A percentile compares a stretch with the other conserved stretches of the same genome.
Conservation (phyloP, 352 stramenopile genomes). For the Halophytophthora batemanensis region DNA sequence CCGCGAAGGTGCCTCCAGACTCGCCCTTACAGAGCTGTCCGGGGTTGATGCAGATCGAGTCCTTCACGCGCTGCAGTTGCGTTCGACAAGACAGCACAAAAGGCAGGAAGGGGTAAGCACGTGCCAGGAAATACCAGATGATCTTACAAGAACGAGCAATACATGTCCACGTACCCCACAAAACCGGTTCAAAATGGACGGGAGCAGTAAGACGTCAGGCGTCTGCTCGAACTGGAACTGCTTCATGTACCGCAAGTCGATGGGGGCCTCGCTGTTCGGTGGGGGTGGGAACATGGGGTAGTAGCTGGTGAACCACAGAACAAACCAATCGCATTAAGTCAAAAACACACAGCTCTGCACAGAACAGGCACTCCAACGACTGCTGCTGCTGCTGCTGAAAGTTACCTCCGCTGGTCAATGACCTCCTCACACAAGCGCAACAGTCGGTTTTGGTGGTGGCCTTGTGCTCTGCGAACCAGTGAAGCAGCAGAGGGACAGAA, state of each 20-base stretch:
- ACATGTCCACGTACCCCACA: slow-evolving; percentile 58
- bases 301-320: slow-evolving; percentile 30
- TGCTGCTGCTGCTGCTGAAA: background rate
- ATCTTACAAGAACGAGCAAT: background rate
- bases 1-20: slow-evolving; percentile 92
- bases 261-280: slow-evolving; percentile 58
- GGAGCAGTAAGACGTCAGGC: slow-evolving; percentile 94
- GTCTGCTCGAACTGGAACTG: slow-evolving; percentile 90
- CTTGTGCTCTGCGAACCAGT: slow-evolving; percentile 30
- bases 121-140: background rate
- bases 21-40: slow-evolving; percentile 92
- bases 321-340: slow-evolving; percentile 3
- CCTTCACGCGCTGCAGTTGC: slow-evolving; percentile 78
- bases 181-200: slow-evolving; percentile 92
- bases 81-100: slow-evolving; percentile 10
- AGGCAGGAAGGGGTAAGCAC: background rate
- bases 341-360: background rate
- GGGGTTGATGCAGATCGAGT: slow-evolving; percentile 95
- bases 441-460: slow-evolving; percentile 64
- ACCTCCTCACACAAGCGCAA: slow-evolving; percentile 77
- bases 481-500: background rate
- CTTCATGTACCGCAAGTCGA: slow-evolving; percentile 92
- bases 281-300: slow-evolving; percentile 82
- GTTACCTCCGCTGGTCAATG: slow-evolving; percentile 72
- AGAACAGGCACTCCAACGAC: background rate